Conservation (phyloP, 2,329 filamentous ascomycete genomes). For the Daldinia sp. region DNA sequence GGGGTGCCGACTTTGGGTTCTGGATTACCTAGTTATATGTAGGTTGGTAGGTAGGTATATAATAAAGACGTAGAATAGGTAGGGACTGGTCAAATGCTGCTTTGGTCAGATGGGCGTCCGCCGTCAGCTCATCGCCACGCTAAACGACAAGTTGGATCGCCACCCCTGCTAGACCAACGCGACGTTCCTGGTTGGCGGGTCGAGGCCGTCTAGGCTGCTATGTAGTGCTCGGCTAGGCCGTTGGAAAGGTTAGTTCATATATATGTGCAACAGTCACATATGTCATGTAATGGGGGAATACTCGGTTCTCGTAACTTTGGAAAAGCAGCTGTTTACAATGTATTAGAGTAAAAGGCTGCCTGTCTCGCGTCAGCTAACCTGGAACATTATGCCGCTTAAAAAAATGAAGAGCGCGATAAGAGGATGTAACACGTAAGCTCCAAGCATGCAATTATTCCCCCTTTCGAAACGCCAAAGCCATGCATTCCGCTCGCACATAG, state of each 20-base stretch:
- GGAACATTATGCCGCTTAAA: not conserved
- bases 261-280: too few species aligned
- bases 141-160: constrained; percentile 10
- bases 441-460: constrained; percentile 14
- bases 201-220: not conserved
- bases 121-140: constrained; percentile 7
- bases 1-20: too few species aligned
- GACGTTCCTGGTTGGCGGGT: constrained; percentile 1
- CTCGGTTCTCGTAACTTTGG: not conserved
- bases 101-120: constrained; percentile 18
- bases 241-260: not conserved
- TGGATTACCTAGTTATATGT: too few species aligned
- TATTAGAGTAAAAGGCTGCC: not conserved
- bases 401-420: constrained; percentile 15
- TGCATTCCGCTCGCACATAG: constrained; percentile 31
- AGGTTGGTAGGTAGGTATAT: not conserved
- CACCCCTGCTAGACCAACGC: not conserved
- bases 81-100: not conserved
- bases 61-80: not conserved
- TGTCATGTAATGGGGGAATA: not conserved
- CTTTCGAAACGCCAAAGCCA: constrained; percentile 37
- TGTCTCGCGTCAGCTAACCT: not conserved
- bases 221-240: not conserved
- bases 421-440: constrained; percentile 6
- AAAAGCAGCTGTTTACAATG: not conserved